A percentile compares a stretch with the other conserved stretches of the same genome.
Evolutionary conservation across 2,329 filamentous ascomycete species (phyloP).

Genomic region (Colletotrichum liriopes): DNA sequence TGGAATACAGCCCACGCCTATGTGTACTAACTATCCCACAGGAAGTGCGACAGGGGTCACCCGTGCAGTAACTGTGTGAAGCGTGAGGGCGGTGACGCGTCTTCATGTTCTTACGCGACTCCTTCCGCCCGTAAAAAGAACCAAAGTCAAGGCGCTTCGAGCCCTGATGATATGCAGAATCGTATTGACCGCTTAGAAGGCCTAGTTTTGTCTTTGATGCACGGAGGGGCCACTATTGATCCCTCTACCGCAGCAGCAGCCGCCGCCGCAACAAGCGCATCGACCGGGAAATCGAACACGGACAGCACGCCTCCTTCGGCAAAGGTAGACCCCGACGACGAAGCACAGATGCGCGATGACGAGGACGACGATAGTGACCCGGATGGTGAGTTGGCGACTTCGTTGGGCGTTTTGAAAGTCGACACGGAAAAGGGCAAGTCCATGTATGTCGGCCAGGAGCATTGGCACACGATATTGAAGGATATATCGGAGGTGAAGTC

Average conservation of each 20-base stretch:
- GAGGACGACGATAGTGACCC: slow-evolving; percentile 78
- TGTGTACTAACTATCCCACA: slow-evolving; percentile 55
- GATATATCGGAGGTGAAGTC: slow-evolving; percentile 95
- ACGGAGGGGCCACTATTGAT: slow-evolving; percentile 77
- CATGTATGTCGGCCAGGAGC: slow-evolving; percentile 85
- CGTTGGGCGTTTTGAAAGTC: slow-evolving; percentile 87
- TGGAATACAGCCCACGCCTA: neutral
- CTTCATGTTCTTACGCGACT: slow-evolving; percentile 88
- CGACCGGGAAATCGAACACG: slow-evolving; percentile 51
- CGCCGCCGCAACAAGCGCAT: slow-evolving; percentile 45
- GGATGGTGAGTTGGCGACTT: slow-evolving; percentile 78
- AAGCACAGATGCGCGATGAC: slow-evolving; percentile 62
- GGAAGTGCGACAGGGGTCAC: slow-evolving; percentile 93
- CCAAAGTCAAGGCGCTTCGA: slow-evolving; percentile 72
- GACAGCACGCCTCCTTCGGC: slow-evolving; percentile 61
- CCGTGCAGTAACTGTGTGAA: slow-evolving; percentile 97
- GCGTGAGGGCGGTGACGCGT: slow-evolving; percentile 85
- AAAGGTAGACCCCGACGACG: slow-evolving; percentile 70
- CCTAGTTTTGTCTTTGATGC: slow-evolving; percentile 94
- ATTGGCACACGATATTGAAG: slow-evolving; percentile 85
- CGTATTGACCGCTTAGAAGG: slow-evolving; percentile 96
- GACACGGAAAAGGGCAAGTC: slow-evolving; percentile 83
- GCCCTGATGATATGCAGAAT: slow-evolving; percentile 97
- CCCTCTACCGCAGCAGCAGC: slow-evolving; percentile 54
- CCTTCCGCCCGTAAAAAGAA: slow-evolving; percentile 81